Conservation (phyloP, 2,329 filamentous ascomycete species). For the Calonectria hawksworthii region DNA sequence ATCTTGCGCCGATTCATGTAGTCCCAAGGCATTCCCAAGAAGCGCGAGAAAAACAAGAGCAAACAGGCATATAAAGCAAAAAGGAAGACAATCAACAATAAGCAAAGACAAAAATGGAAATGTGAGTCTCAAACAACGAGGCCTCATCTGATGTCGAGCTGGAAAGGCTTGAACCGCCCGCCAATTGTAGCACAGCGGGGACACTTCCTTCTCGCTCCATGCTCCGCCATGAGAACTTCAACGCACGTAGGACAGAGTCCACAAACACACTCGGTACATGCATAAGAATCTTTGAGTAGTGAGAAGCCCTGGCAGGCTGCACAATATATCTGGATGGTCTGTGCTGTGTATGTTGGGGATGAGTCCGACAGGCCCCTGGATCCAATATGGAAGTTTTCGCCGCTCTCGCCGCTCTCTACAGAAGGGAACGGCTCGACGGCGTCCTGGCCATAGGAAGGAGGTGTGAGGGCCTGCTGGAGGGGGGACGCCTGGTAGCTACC, state of each 20-base stretch:
- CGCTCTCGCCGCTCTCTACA: conserved; percentile 83
- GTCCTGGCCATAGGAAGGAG: conserved; percentile 78
- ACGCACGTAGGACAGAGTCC: conserved; percentile 92
- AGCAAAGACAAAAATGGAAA: conserved; percentile 32
- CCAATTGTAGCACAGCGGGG: conserved; percentile 85
- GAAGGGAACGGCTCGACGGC: conserved; percentile 87
- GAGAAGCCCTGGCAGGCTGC: conserved; percentile 86
- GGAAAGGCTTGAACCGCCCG: conserved; percentile 86
- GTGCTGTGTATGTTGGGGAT: conserved; percentile 81
- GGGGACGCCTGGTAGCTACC: conserved; percentile 89
- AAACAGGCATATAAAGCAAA: conserved; percentile 24
- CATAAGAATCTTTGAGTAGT: conserved; percentile 85
- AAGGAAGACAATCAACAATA: conserved; percentile 10
- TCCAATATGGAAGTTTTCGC: conserved; percentile 80
- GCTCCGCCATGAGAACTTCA: conserved; percentile 81
- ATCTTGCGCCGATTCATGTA: conserved; percentile 45
- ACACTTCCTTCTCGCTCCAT: conserved; percentile 82
- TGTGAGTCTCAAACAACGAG: conserved; percentile 31
- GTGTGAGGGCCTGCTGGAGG: conserved; percentile 90
- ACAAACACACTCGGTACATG: conserved; percentile 96
- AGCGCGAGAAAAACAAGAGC: conserved; percentile 8
- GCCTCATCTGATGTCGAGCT: conserved; percentile 81
- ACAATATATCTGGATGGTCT: conserved; percentile 91
- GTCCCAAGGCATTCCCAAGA: conserved; percentile 29
- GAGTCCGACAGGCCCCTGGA: conserved; percentile 75